Base-by-base conservation (phyloP, 164 flowering plant genomes). In the Vitis labrusca region DNA sequence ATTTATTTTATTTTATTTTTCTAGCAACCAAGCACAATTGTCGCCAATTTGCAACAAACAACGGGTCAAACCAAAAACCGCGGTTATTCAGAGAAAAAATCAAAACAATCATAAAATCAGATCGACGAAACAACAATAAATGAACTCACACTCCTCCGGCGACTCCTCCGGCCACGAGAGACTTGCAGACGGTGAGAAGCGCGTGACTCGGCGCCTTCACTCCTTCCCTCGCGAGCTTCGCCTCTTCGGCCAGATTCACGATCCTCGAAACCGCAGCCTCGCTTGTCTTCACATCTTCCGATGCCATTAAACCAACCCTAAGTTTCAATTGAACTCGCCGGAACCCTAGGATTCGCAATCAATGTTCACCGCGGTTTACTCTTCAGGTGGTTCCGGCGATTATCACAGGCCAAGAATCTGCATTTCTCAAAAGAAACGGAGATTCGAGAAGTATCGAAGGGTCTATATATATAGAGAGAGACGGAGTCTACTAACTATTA, bases 191-290 rank as follows among this genome's bases (percentile, higher is more conserved):
- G 70, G 87, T 83, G 57, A 83, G 81, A 49, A 91, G 50, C 3
- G 92, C 91, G 62, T 75, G 73, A 51, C 83, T 79, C 9, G 93
- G 91, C 27, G 91, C 86, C 80, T 86, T 91, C 12, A 92, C 96
- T 49, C 93, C 97, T 71, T 89, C 91, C 44, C 94, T 85, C 4
- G 91, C 90, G 1, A 85, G 79, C 83, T 91, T 91, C 52, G 97
- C 98, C 75, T 94, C 98, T 76, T 92, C 99, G 5, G 99, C 99
- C 48, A 92, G 85, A 74, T 89, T 92, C 16, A 91, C 99, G 71
- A 92, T 86, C 76, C 86, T 94, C 54, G 89, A 70, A 30, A 92
- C 97, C 16, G 98, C 97, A 14, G 93, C 76, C 64, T 94, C 94
- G 59, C 88, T 81, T 53, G 87, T 72, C 77, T 89, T 92, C 71